phyloP scores from a whole-genome alignment of 805 yeast species.

The Kodamaea jinghongensis region DNA sequence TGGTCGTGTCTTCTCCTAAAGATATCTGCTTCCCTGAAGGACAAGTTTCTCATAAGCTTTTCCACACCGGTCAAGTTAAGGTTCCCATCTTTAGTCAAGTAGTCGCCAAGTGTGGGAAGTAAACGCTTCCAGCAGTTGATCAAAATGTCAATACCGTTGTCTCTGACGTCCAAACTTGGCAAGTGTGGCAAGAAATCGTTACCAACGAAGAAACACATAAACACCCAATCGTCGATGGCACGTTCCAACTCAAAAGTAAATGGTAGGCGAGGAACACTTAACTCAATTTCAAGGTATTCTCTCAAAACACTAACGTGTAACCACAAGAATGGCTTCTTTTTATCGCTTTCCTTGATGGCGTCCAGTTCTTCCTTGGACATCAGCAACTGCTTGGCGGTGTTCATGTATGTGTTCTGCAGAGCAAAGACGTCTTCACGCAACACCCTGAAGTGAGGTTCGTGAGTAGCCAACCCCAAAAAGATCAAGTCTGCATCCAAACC shows the following conservation, averaged over 20 bases:
- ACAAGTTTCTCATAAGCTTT: constrained; percentile 58
- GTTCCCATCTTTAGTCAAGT: constrained; percentile 86
- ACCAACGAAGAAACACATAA: constrained; percentile 97
- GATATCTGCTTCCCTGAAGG: constrained; percentile 73
- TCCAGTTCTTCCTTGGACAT: constrained; percentile 60
- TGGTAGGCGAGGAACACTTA: constrained; percentile 64
- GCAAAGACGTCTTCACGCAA: constrained; percentile 97
- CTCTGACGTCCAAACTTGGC: constrained; percentile 92
- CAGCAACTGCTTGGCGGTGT: constrained; percentile 47
- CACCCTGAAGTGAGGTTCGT: constrained; percentile 93
- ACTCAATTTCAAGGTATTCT: constrained; percentile 83
- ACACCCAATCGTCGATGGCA: constrained; percentile 98
- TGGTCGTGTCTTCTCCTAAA: constrained; percentile 66
- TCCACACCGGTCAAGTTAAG: constrained; percentile 78
- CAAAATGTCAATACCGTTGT: constrained; percentile 82
- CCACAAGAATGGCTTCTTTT: constrained; percentile 88
- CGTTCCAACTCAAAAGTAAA: constrained; percentile 86
- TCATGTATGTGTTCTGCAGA: constrained; percentile 52
- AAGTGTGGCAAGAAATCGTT: constrained; percentile 97
- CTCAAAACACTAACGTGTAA: constrained; percentile 82
- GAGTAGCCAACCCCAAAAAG: constrained; percentile 86
- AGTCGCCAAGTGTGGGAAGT: constrained; percentile 66
- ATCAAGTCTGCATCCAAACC: constrained; percentile 96
- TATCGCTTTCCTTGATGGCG: constrained; percentile 39
- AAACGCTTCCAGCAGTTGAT: constrained; percentile 79